phyloP scores from a whole-genome alignment of 2,329 filamentous ascomycete species.

The Ophiocordyceps unilateralis region DNA sequence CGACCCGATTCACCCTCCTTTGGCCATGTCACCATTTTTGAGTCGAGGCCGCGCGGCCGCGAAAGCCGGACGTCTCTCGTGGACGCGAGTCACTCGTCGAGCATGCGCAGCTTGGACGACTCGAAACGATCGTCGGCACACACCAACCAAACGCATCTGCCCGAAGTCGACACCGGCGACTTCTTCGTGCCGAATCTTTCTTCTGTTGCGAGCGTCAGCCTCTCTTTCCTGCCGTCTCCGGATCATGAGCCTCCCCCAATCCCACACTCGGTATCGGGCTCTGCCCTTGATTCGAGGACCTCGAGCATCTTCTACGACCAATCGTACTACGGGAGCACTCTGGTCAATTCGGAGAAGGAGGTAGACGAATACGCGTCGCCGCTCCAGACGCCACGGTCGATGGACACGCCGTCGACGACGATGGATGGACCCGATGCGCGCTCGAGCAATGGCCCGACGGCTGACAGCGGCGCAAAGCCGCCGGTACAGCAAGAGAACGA shows the following conservation, averaged over 20 bases:
- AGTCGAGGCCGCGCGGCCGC: conserved; percentile 5
- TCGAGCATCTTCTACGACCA: conserved; percentile 21
- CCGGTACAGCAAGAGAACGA: conserved; percentile 20
- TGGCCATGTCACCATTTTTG: conserved; percentile 16
- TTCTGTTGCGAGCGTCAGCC: conserved; percentile 12
- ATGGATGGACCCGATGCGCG: conserved; percentile 23
- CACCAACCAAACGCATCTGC: conserved; percentile 22
- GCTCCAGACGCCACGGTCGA: conserved; percentile 26
- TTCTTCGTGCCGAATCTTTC: conserved; percentile 31
- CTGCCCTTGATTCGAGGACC: conserved; percentile 22
- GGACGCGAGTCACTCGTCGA: conserved; percentile 2
- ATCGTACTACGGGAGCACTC: conserved; percentile 20
- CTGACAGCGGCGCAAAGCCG: conserved; percentile 20
- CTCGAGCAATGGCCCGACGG: conserved; percentile 17
- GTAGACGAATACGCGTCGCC: conserved; percentile 27
- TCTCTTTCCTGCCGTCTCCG: conserved; percentile 20
- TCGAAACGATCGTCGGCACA: conserved; percentile 10
- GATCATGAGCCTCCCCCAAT: conserved; percentile 34
- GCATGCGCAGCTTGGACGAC: conserved; percentile 9
- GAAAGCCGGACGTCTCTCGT: conserved; percentile 1
- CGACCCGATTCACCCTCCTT: conserved; percentile 10
- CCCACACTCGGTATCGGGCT: conserved; percentile 19
- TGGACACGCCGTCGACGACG: conserved; percentile 22
- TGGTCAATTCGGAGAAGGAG: conserved; percentile 25
- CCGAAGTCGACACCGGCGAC: conserved; percentile 33